A percentile compares a stretch with the other conserved stretches of the same genome.
Conservation (phyloP, 106 monocot species). For the Apostasia ramifera region DNA sequence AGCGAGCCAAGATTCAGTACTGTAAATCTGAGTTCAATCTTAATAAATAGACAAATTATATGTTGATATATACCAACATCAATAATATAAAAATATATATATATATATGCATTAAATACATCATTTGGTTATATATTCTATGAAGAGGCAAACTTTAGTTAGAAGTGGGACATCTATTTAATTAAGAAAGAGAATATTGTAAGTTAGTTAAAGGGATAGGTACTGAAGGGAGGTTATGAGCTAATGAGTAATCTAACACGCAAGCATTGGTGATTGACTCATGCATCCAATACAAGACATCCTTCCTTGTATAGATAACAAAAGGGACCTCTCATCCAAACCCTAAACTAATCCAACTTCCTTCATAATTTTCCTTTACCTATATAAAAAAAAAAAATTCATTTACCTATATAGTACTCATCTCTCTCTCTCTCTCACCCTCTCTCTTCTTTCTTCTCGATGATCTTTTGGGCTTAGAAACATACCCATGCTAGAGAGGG, state of each 20-base stretch:
- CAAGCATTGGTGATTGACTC: background rate
- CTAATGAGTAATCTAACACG: background rate
- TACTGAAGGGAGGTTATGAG: background rate
- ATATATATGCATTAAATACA: too few species aligned
- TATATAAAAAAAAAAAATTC: background rate
- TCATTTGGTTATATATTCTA: too few species aligned
- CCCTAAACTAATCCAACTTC: background rate
- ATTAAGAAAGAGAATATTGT: background rate
- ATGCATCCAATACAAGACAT: background rate
- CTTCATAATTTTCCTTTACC: background rate
- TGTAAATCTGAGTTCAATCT: too few species aligned
- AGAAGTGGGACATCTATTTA: too few species aligned
- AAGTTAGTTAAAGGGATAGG: background rate
- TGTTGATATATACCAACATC: too few species aligned
- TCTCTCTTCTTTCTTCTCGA: background rate
- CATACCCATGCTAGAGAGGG: slow-evolving; percentile 7
- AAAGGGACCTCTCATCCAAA: slow-evolving; percentile 7
- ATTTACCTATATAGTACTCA: background rate
- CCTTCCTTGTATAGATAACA: background rate
- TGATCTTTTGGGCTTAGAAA: background rate
- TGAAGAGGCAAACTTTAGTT: too few species aligned
- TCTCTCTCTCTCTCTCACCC: background rate
- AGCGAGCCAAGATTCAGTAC: too few species aligned
- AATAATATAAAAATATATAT: too few species aligned
- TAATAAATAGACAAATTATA: too few species aligned